Evolutionary conservation across 2,329 filamentous ascomycete species (phyloP).

Genomic region (Penicillium decumbens): DNA sequence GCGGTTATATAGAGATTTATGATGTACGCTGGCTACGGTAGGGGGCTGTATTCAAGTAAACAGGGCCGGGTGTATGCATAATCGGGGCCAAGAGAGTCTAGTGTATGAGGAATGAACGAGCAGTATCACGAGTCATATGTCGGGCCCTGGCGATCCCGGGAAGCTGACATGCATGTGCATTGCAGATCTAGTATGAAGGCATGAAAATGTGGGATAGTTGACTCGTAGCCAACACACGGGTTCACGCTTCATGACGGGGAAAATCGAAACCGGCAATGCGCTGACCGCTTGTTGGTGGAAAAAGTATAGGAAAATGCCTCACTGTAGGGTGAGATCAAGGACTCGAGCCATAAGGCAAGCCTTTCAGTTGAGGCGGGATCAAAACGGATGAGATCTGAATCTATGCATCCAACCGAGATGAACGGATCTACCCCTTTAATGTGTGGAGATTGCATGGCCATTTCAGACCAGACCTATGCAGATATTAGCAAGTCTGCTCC

Average conservation of each 20-base stretch:
- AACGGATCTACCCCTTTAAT: neutral
- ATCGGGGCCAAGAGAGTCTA: neutral
- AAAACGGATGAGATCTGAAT: neutral
- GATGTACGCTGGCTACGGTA: neutral
- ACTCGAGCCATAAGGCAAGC: neutral
- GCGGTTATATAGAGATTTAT: neutral
- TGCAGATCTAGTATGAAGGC: neutral
- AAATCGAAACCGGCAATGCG: neutral
- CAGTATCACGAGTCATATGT: neutral
- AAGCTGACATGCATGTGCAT: neutral
- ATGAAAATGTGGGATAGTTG: neutral
- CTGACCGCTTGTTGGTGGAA: neutral
- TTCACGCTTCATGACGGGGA: neutral
- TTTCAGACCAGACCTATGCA: neutral
- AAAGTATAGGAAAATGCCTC: neutral
- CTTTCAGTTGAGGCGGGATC: neutral
- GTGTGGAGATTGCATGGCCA: neutral
- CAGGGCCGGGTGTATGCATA: neutral
- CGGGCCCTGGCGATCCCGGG: neutral
- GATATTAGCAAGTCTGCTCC: neutral
- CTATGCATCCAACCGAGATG: neutral
- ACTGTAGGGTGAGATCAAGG: neutral
- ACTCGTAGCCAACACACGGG: neutral
- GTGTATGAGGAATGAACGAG: too few relatives aligned
- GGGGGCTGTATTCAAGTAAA: neutral